These are phyloP conservation scores for Pseudocercospora musae DNA, from an alignment of 2,329 filamentous ascomycete genomes.

Conservation along the genomic window DNA sequence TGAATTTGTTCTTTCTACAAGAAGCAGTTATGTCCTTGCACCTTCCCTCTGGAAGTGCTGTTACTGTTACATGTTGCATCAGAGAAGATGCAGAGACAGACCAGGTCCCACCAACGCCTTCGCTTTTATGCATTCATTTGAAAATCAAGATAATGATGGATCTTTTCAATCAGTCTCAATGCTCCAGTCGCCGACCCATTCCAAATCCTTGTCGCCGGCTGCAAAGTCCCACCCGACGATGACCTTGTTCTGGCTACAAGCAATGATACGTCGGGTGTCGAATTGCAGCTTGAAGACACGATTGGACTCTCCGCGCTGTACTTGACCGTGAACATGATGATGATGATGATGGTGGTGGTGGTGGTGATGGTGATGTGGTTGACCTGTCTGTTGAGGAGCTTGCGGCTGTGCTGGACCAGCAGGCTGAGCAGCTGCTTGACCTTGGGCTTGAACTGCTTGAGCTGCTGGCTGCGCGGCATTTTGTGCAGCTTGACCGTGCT, in stretches of 20 bases:
- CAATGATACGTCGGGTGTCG: constrained; percentile 87
- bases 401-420: constrained; percentile 28
- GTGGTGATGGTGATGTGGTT: constrained; percentile 33
- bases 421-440: constrained; percentile 6
- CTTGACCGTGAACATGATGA: constrained; percentile 17
- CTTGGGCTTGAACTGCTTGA: constrained; percentile 1
- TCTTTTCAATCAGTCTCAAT: constrained; percentile 28
- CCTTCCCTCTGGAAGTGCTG: background rate
- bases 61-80: background rate
- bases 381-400: constrained; percentile 27
- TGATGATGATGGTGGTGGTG: constrained; percentile 28
- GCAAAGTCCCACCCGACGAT: constrained; percentile 99
- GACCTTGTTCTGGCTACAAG: constrained; percentile 83
- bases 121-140: background rate
- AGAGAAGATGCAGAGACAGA: background rate
- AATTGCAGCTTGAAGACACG: constrained; percentile 97
- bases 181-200: constrained; percentile 35
- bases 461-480: background rate
- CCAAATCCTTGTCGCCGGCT: constrained; percentile 68
- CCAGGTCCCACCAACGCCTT: background rate
- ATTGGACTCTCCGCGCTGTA: constrained; percentile 42
- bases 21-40: background rate
- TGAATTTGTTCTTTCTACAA: background rate
- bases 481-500: background rate
- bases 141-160: background rate